Percentiles rank a stretch among this genome's conserved stretches.
Evolutionary conservation across 1,284 basidiomycete genomes (phyloP).

Genomic region (Fomitopsis palustris): DNA sequence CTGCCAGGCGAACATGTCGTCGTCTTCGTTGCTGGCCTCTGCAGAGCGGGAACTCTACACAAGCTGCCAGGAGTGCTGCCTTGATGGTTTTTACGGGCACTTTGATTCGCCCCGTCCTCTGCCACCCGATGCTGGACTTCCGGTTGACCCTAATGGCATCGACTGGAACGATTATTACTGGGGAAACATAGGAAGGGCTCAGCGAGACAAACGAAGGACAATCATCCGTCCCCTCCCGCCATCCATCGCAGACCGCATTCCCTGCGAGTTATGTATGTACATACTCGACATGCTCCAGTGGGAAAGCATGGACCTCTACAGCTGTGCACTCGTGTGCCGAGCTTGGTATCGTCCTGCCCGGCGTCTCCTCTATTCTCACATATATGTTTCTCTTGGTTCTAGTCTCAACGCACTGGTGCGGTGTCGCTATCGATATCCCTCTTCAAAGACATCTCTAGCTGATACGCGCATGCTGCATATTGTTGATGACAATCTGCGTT

Average conservation of each 20-base stretch:
- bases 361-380: neutral
- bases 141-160: too few relatives aligned
- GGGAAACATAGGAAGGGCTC: neutral
- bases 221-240: neutral
- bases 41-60: too few relatives aligned
- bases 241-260: neutral
- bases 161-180: neutral
- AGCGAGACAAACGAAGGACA: neutral
- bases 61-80: too few relatives aligned
- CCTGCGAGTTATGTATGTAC: neutral
- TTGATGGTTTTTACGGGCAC: too few relatives aligned
- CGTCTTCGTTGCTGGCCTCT: too few relatives aligned
- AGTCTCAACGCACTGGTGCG: neutral
- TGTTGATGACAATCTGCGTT: too few relatives aligned
- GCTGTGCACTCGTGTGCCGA: neutral
- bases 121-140: too few relatives aligned
- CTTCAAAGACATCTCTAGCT: neutral
- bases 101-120: too few relatives aligned
- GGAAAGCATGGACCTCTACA: neutral
- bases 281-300: neutral
- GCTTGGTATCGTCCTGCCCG: neutral
- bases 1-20: too few relatives aligned
- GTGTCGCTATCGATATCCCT: neutral
- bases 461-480: too few relatives aligned
- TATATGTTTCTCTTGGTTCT: neutral